A percentile compares a stretch with the other conserved stretches of the same genome.
Conservation (phyloP, 2,329 filamentous ascomycete genomes). For the Aspergillus puulaauensis region DNA sequence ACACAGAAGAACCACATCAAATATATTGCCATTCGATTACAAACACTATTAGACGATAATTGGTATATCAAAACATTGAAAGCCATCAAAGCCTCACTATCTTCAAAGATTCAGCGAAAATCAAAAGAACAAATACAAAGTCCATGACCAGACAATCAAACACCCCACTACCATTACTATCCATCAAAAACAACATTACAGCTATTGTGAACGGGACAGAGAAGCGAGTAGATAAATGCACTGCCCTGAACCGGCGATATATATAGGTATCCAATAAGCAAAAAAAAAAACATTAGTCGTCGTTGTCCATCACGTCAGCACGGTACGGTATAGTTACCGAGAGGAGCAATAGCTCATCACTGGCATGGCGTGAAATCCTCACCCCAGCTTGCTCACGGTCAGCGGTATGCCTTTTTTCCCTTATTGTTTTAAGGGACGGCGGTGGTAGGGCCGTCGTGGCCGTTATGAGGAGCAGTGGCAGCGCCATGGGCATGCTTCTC, state of each 20-base stretch:
- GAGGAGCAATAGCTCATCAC: no score
- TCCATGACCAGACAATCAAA: no score
- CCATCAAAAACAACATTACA: neutral
- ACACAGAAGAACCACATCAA: no score
- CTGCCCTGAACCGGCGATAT: neutral
- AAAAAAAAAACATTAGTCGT: neutral
- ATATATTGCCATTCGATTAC: no score
- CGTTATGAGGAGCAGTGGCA: neutral
- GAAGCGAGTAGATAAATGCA: neutral
- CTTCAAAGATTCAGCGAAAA: no score
- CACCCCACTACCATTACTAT: no score
- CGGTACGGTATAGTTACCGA: neutral
- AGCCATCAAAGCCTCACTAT: no score
- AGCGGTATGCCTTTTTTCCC: neutral
- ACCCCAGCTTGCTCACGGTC: neutral
- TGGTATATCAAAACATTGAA: no score
- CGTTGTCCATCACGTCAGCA: neutral
- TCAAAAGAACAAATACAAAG: no score
- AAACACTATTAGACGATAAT: no score
- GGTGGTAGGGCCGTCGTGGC: conserved; percentile 3
- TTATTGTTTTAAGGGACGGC: neutral
- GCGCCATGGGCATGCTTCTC: neutral
- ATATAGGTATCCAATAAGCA: neutral
- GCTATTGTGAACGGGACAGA: neutral
- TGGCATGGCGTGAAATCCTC: no score